These are phyloP conservation scores for Tetrastigma voinierianum DNA, from an alignment of 164 flowering plant genomes.

Conservation along the genomic window DNA sequence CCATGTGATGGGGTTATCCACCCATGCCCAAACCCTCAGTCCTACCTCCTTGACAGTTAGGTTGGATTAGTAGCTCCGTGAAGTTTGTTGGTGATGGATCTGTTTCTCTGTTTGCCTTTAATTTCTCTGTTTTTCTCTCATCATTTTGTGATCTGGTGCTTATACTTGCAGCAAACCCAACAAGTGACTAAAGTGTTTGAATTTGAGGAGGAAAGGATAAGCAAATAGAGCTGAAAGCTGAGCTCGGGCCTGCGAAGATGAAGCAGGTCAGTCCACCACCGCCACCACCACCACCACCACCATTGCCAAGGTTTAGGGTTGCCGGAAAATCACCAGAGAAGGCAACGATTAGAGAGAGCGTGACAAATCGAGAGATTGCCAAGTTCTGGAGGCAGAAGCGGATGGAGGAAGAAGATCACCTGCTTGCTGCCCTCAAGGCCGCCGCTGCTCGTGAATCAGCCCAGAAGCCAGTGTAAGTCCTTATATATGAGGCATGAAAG, in stretches of 20 bases:
- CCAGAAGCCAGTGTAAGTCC: constrained; percentile 48
- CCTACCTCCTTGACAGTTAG: constrained; percentile 42
- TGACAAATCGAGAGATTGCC: constrained; percentile 70
- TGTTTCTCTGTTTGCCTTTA: neutral
- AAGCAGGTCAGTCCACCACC: constrained; percentile 19
- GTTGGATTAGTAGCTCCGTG: constrained; percentile 40
- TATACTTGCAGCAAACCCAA: neutral
- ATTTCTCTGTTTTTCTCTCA: neutral
- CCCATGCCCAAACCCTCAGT: neutral
- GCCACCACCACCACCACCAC: constrained; percentile 36
- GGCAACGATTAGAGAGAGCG: constrained; percentile 22
- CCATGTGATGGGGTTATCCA: no score
- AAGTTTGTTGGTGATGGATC: constrained; percentile 8
- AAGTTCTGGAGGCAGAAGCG: constrained; percentile 67
- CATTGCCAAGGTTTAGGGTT: constrained; percentile 15
- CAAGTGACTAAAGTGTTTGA: neutral
- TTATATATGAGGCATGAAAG: neutral
- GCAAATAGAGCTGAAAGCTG: no score
- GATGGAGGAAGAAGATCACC: constrained; percentile 70
- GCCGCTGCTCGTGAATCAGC: constrained; percentile 77
- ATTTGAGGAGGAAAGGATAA: constrained; percentile 5
- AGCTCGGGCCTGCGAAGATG: neutral
- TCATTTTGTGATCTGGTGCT: neutral
- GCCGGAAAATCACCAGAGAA: constrained; percentile 2
- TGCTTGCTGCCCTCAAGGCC: constrained; percentile 71